Base-by-base conservation (phyloP, 768 basidiomycete species). In the Mycena indigotica region DNA sequence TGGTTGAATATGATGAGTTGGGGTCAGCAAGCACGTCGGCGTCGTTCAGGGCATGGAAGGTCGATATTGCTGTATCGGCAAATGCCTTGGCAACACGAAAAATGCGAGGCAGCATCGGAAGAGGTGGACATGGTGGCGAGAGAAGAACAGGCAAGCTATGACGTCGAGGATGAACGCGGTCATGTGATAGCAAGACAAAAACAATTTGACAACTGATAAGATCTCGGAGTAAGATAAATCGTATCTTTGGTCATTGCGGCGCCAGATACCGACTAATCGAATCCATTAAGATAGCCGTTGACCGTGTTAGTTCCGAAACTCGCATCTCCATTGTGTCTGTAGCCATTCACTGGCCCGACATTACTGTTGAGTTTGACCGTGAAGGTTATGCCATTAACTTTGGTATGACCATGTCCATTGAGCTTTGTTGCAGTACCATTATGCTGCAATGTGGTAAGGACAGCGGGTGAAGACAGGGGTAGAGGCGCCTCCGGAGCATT, bases 11-110 rank as follows among this genome's bases (percentile, higher is more conserved):
- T 61, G 76, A 71, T 39, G 77, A 68, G 48, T 79, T 79, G 26
- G 75, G 77, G 67, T 78, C 77, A 57, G 71, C 73, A 61, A 78
- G 58, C 25, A 75, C 75, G 5, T 77, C 68, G 16, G 65, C 63
- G 61, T 80, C 69, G 66, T 75, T 74, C 19, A 80, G 57, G 64
- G 77, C 75, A 57, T 76, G 67, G 39, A 79, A 74, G 48, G 70
- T 74, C 28, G 67, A 66, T 45, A 78, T 73, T 28, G 70, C 62
- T 23, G 65, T 65, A 26, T 75, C 72, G 8, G 71, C 73, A 67
- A 57, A 52, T 19, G 30, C 44, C 29, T 52, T 35, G 19, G 16
- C 50, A 13, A 59, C 28, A 35, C 48, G 35, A 10, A 49, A 19
- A 46, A 28, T 19, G 24, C 49, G 49, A 24, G 28, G 24, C 40